Conservation (phyloP, 805 yeast genomes). For the Cyberlindnera amylophila region DNA sequence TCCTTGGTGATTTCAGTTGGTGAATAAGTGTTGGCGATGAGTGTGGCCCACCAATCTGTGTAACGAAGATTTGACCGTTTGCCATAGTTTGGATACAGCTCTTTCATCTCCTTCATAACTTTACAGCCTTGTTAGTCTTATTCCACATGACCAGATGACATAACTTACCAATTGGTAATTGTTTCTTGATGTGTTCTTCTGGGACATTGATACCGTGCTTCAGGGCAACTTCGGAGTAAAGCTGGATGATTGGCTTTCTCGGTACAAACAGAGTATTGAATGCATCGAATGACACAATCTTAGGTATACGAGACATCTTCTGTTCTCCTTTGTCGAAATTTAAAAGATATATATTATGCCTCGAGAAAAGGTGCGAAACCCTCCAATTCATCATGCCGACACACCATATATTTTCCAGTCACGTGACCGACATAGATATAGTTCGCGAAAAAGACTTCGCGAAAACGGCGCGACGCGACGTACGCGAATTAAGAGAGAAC, state of each 20-base stretch:
- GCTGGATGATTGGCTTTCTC: constrained; percentile 46
- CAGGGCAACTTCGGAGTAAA: constrained; percentile 46
- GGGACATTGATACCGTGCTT: constrained; percentile 39
- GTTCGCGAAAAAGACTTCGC: too few relatives aligned
- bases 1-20: constrained; percentile 31
- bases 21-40: constrained; percentile 42
- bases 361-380: neutral
- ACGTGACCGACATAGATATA: too few relatives aligned
- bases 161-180: constrained; percentile 12
- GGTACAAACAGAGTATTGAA: constrained; percentile 66
- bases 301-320: constrained; percentile 15
- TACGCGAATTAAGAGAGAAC: neutral
- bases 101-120: constrained; percentile 35
- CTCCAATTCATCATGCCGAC: neutral
- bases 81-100: constrained; percentile 60
- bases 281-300: constrained; percentile 60
- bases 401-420: neutral
- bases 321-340: neutral
- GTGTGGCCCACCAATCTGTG: constrained; percentile 55
- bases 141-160: neutral
- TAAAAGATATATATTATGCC: neutral
- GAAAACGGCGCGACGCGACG: neutral
- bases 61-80: constrained; percentile 34
- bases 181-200: constrained; percentile 23
- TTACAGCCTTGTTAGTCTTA: constrained; percentile 25